Base-by-base conservation (phyloP, 371 early-diverging fungal species). In the Lichtheimia ornata region DNA sequence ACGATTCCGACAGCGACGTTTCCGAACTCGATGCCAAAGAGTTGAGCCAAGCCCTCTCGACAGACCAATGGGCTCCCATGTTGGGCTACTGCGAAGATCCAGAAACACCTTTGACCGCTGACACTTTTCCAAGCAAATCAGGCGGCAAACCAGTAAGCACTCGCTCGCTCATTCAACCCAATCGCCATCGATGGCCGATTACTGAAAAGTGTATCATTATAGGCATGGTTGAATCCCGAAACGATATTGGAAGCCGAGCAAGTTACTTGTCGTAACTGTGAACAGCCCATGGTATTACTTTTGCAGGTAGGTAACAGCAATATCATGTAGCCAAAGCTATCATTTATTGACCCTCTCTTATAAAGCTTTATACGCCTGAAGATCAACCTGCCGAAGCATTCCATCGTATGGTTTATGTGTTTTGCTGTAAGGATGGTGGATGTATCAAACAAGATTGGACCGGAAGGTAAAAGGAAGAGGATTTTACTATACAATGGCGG, bases 341-440 rank as follows among this genome's bases (percentile, higher is more conserved):
- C 45, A 4, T 5, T 47, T 12, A 47, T 47, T 42, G 56, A 18
- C 40, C 35, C 3, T 20, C 6, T n/a, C 22, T 6, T 56, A 43
- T 62, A 0, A 9, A 93, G 93, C 64, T 97, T 1, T 98, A 94
- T 65, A 93, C 97, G 1, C 96, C 97, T 15, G 96, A 97, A 63
- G 95, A 97, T 67, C 76, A 86, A 27, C 92, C 94, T 0, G 72
- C 71, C 0, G 89, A 92, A 61, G 97, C 98, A 2, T 97, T 89
- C 63, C 96, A 96, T 65, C 87, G 98, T 43, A 84, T 87, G 50
- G 72, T 97, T 14, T 97, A 96, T 66, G 85, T 97, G 3, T 97
- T 93, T 65, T 86, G 91, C 65, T 98, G 98, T 76, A 91, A 87
- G 60, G 88, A 89, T 27, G 95, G 95, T 17, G 62, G 74, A 0